Base-by-base conservation (phyloP, 768 basidiomycete species). In the Tylopilus plumbeoviolaceoides region DNA sequence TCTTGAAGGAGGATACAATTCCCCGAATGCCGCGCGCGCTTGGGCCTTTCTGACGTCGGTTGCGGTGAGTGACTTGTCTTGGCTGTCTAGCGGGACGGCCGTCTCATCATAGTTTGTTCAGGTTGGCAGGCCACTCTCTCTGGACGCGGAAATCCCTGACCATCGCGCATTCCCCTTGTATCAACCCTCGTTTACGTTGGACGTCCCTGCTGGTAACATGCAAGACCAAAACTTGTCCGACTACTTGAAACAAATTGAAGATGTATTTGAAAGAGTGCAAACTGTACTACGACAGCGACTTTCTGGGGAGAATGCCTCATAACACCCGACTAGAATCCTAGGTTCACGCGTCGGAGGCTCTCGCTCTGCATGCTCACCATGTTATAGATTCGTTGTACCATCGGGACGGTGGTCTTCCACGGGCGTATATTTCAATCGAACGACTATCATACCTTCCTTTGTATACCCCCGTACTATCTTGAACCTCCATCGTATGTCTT, bases 21-120 rank as follows among this genome's bases (percentile, higher is more conserved):
- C 82, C 5, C 73, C 89, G 2, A 95, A 95, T 59, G 84, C 84
- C 1, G 93, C 94, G 0, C 79, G 93, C 12, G 89, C 90, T 0
- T 97, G 92, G 91, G 75, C 90, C 1, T 83, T 83, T 61, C 70
- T 94, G 17, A 95, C 93, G 1, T 85, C 87, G 0, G 70, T 89
- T 5, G 80, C 81, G 27, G 89, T 92, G 59, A 56, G 87, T 73
- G 17, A 12, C 43, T 36, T 46, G 50, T 31, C 10, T 21, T 11
- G 38, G 17, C 36, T 46, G 50, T 31, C 10, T 18, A 11, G 40
- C n/a, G 4, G 7, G 30, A 27, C 25, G 31, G 48, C 9, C 39
- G 39, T 54, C 38, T 56, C 47, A 44, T 20, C 33, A 15, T 33
- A 15, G 45, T 23, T 30, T 48, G 92, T 89, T 70, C 81, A 23